These are phyloP conservation scores for Primulina huaijiensis DNA, from an alignment of 257 asterid species.

Conservation along the genomic window DNA sequence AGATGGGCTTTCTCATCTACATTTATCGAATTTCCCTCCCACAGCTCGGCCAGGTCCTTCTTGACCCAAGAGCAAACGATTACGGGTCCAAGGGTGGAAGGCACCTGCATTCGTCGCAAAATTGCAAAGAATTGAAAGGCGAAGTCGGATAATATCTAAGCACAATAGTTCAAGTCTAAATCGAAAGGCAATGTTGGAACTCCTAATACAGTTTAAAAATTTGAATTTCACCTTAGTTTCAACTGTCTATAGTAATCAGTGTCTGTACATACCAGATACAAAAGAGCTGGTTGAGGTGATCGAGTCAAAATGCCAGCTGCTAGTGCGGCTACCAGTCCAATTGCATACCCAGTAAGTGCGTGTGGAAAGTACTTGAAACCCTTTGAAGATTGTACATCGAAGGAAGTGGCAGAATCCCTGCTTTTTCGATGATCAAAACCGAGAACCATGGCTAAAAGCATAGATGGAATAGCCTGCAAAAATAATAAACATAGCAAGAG, in stretches of 20 bases:
- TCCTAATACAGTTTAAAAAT: background rate
- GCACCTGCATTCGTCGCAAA: slow-evolving; percentile 53
- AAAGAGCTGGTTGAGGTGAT: slow-evolving; percentile 94
- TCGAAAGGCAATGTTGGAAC: background rate
- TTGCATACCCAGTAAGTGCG: slow-evolving; percentile 77
- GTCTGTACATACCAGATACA: slow-evolving; percentile 62
- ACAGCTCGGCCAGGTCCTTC: slow-evolving; percentile 71
- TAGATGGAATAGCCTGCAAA: slow-evolving; percentile 94
- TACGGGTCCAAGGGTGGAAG: slow-evolving; percentile 84
- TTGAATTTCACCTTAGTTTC: background rate
- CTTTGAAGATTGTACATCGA: slow-evolving; percentile 47
- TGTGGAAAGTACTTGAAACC: slow-evolving; percentile 67
- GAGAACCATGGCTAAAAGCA: slow-evolving; percentile 94
- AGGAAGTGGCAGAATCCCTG: slow-evolving; percentile 37
- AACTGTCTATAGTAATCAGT: background rate
- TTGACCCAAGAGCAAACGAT: slow-evolving; percentile 74
- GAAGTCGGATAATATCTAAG: background rate
- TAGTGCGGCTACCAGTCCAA: slow-evolving; percentile 80
- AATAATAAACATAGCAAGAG: slow-evolving; percentile 22
- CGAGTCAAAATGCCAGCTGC: slow-evolving; percentile 88
- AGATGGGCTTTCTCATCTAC: slow-evolving; percentile 53
- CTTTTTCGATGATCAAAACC: slow-evolving; percentile 73
- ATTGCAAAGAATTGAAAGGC: slow-evolving; percentile 2
- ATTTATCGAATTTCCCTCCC: slow-evolving; percentile 67
- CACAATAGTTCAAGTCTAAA: background rate